phyloP scores from a whole-genome alignment of 179 eudicot genomes.

The Pouteria campechiana region DNA sequence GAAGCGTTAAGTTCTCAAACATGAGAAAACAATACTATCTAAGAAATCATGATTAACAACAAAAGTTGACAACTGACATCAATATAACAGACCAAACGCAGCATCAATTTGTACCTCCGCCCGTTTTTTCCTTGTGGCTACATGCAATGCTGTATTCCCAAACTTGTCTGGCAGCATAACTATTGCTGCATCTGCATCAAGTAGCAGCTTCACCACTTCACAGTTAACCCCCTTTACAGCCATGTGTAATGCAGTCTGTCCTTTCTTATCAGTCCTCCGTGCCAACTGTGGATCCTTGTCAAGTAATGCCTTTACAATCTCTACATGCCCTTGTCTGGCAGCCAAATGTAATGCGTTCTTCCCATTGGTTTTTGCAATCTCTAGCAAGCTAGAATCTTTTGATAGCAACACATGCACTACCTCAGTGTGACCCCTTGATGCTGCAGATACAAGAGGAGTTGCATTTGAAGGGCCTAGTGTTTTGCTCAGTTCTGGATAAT shows the following conservation, averaged over 20 bases:
- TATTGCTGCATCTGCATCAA: conserved; percentile 51
- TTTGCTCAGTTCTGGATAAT: conserved; percentile 42
- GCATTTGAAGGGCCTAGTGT: conserved; percentile 54
- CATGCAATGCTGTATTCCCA: conserved; percentile 62
- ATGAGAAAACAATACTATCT: too few relatives aligned
- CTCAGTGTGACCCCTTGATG: conserved; percentile 48
- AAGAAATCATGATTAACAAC: too few relatives aligned
- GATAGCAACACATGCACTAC: conserved; percentile 49
- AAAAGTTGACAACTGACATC: too few relatives aligned
- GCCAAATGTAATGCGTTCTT: conserved; percentile 74
- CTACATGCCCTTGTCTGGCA: conserved; percentile 63
- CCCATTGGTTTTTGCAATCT: conserved; percentile 48
- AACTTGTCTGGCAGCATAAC: conserved; percentile 61
- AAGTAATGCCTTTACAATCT: conserved; percentile 48
- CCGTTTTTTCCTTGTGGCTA: conserved; percentile 68
- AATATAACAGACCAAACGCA: too few relatives aligned
- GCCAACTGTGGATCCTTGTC: conserved; percentile 44
- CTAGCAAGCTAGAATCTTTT: conserved; percentile 33
- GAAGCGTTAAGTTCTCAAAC: too few relatives aligned
- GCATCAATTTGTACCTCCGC: conserved; percentile 26
- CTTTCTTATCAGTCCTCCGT: conserved; percentile 62
- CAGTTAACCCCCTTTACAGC: conserved; percentile 63
- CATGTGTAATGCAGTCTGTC: conserved; percentile 84
- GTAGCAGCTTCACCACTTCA: conserved; percentile 52
- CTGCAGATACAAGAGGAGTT: conserved; percentile 71